Conservation (phyloP, 345 rosid genomes). For the Eucalyptus sp. region DNA sequence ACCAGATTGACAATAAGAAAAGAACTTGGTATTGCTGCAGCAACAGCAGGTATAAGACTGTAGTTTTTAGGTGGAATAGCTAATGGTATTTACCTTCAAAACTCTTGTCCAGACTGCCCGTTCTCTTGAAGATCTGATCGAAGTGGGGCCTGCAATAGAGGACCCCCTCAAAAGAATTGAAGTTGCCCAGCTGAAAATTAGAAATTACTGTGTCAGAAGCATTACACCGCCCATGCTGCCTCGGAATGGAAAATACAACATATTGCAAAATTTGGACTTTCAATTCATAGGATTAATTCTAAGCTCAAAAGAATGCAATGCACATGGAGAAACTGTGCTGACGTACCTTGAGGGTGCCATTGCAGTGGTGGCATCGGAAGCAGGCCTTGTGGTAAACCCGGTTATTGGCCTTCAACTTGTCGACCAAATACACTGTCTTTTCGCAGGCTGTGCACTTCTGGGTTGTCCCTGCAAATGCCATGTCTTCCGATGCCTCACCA, state of each 20-base stretch:
- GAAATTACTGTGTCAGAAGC: not conserved
- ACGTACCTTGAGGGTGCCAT: slow-evolving; percentile 41
- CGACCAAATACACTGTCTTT: slow-evolving; percentile 55
- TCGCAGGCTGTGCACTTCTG: slow-evolving; percentile 53
- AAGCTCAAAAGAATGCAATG: not conserved
- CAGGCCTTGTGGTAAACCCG: slow-evolving; percentile 47
- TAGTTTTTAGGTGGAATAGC: not conserved
- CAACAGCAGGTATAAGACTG: not conserved
- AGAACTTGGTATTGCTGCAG: not conserved
- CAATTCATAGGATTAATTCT: not conserved
- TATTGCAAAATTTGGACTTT: not conserved
- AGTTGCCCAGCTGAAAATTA: slow-evolving; percentile 41
- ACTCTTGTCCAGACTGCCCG: slow-evolving; percentile 55
- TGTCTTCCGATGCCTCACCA: not conserved
- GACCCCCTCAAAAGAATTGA: slow-evolving; percentile 53
- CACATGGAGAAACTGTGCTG: not conserved
- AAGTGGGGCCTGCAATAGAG: slow-evolving; percentile 60
- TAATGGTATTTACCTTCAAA: slow-evolving; percentile 32
- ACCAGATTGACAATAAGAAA: not conserved
- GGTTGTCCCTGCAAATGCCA: slow-evolving; percentile 40
- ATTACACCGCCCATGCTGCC: not conserved
- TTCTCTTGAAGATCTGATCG: slow-evolving; percentile 60
- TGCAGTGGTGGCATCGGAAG: slow-evolving; percentile 63
- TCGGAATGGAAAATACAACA: not conserved
- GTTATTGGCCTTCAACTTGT: slow-evolving; percentile 36